A percentile compares a stretch with the other conserved stretches of the same genome.
These are phyloP conservation scores for Apiotrichum veenhuisii DNA, from an alignment of 1,284 basidiomycete genomes.

Conservation along the genomic window DNA sequence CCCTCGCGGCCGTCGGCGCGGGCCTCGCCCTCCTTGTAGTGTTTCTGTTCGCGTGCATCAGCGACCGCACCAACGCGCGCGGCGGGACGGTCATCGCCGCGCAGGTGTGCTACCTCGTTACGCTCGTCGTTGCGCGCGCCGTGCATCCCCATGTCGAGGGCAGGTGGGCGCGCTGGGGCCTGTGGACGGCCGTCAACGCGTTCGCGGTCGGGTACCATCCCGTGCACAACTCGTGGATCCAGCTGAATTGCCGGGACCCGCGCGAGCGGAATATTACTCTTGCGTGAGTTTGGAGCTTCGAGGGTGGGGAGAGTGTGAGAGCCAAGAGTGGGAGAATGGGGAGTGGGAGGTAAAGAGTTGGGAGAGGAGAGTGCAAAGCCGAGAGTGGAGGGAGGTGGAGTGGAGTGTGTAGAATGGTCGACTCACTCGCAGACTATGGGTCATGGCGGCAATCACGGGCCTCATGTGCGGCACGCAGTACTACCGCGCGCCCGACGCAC, in stretches of 20 bases:
- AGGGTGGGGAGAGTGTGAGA: too few species aligned
- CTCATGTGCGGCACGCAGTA: conserved; percentile 3
- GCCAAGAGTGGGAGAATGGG: too few species aligned
- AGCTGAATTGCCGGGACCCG: not conserved
- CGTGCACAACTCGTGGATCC: not conserved
- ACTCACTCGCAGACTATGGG: not conserved
- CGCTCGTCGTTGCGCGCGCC: not conserved
- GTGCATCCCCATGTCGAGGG: not conserved
- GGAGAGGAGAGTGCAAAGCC: too few species aligned
- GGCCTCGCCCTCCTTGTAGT: not conserved
- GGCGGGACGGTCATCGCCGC: not conserved
- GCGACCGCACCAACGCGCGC: not conserved
- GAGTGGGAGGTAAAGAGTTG: not conserved
- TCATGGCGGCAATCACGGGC: conserved; percentile 1
- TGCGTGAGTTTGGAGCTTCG: too few species aligned
- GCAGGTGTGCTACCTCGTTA: not conserved
- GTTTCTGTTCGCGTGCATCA: not conserved
- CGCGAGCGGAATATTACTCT: not conserved
- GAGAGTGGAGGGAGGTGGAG: too few species aligned
- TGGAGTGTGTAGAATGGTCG: not conserved
- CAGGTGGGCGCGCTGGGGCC: conserved; percentile 9
- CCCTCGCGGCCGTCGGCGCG: not conserved
- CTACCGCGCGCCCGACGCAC: not conserved
- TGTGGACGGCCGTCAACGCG: conserved; percentile 3
- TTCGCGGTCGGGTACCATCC: conserved; percentile 2